Evolutionary conservation across 2,329 filamentous ascomycete genomes (phyloP), one percentile per base, ranked within the genome.

Genomic region (Exserohilum rostratum): DNA sequence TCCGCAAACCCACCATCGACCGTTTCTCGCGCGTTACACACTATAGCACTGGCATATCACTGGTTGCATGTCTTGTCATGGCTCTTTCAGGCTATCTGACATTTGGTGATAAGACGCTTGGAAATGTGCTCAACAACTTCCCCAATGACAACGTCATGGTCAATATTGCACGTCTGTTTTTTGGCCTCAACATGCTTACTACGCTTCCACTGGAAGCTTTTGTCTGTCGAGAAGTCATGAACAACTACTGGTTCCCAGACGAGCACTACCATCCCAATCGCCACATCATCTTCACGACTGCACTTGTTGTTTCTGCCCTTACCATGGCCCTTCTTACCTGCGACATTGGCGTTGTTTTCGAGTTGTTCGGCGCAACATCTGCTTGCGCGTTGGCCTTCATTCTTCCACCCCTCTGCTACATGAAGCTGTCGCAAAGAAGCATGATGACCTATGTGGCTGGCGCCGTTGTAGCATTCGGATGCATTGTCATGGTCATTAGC

Each of bases 61-160:
- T 97, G 83, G 65, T 93, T n/a, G 93, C 93, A 50, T 99, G 95
- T 71, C 83, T 99, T 48, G 77, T 88, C 55, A 90, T 99, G 87
- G 95, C 91, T 0, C 81, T 97, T 6, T 86, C 88, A 2, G 95
- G 95, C 20, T 98, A 96, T 77, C 83, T 99, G 38, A 93, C 90
- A 15, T 99, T 99, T 70, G 93, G 95, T 59, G 90, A 93, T 77
- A 86, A 88, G 68, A 99, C 95, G 3, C 82, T 92, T 64, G 95
- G 95, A 71, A 99, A 99, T 74, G 91, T 99, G 47, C 87, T 99
- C 67, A 99, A 99, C 82, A 99, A 99, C 79, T 98, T 99, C 71
- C 90, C 93, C 1, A 82, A 87, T 17, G 87, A 96, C 77, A 98
- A 96, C 76, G 83, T 88, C 65, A 89, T 98, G 86, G 92, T 98